Conservation (phyloP, 1,284 basidiomycete genomes). For the Polyporus tsugae region DNA sequence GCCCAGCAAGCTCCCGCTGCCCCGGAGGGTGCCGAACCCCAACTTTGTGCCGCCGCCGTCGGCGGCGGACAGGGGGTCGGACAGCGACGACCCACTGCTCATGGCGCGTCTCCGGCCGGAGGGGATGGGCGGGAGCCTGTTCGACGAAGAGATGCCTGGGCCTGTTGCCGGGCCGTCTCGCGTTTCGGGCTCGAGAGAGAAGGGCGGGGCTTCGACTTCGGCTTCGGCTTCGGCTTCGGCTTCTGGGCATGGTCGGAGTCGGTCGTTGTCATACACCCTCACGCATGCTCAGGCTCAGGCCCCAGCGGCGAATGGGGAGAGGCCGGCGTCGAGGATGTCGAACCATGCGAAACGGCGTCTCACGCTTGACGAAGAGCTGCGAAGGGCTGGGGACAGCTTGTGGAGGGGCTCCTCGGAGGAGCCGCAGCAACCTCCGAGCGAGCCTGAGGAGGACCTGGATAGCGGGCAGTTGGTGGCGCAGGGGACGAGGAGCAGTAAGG, state of each 20-base stretch:
- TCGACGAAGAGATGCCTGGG: slow-evolving; percentile 10
- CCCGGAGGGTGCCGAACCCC: slow-evolving; percentile 23
- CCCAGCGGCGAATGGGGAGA: background rate
- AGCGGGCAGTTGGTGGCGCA: slow-evolving; percentile 58
- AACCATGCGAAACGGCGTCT: slow-evolving; percentile 46
- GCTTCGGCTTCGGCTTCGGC: slow-evolving; percentile 7
- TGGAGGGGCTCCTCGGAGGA: slow-evolving; percentile 37
- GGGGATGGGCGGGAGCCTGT: slow-evolving; percentile 2
- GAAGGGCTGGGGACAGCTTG: slow-evolving; percentile 49
- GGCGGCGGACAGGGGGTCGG: slow-evolving; percentile 17
- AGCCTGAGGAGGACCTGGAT: slow-evolving; percentile 45
- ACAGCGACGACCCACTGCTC: slow-evolving; percentile 37
- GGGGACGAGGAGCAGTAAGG: slow-evolving; percentile 59
- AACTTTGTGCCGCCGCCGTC: slow-evolving; percentile 3
- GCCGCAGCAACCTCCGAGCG: slow-evolving; percentile 38
- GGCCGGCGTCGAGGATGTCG: slow-evolving; percentile 23
- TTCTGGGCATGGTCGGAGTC: slow-evolving; percentile 21
- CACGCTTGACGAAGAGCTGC: slow-evolving; percentile 74
- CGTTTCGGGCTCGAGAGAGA: slow-evolving; percentile 4
- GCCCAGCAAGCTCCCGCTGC: slow-evolving; percentile 20
- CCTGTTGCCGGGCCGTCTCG: slow-evolving; percentile 14
- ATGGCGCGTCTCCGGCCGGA: slow-evolving; percentile 8
- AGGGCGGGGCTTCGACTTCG: background rate
- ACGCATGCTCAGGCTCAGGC: background rate
- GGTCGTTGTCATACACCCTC: slow-evolving; percentile 15